Base-by-base conservation (phyloP, 352 stramenopile species). In the Phytophthora sojae region DNA sequence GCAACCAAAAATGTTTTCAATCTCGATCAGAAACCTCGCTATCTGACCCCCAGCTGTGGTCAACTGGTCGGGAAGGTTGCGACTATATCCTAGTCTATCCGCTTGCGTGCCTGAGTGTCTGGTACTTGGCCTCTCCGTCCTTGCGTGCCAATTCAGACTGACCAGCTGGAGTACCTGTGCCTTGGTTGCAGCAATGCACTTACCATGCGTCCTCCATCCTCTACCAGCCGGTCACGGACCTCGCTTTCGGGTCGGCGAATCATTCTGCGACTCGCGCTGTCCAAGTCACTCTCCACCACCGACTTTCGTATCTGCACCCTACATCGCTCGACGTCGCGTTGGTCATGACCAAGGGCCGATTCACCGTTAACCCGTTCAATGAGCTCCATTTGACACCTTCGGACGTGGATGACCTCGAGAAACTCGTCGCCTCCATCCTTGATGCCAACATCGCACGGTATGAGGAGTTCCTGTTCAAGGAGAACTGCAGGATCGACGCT, bases 301-400 rank as follows among this genome's bases (percentile, higher is more conserved):
- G n/a, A 39, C 17, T 54, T 9, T 9, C 25, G 11, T 19, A 30
- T 57, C 26, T 37, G 9, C 37, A 55, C 17, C 8, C 8, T 29
- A 35, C 3, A 26, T 26, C 25, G 30, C 32, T n/a, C 6, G 17
- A 5, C 21, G 8, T 29, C 52, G 29, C 42, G 15, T 30, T 19
- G 45, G 15, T 30, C 32, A 75, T 81, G 64, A 37, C 37, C 6
- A 80, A 81, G 26, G 69, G 61, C 37, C 64, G 73, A 14, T 81
- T 81, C 45, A 75, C 66, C 4, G 69, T 81, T 17, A 78, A 74
- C 26, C 74, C 76, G 30, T 81, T 83, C 53, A 67, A 79, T 23
- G 62, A 73, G 52, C 37, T 83, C 2, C 30, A 42, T 14, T 19
- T 83, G 55, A 72, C 74, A 12, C 59, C 67, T 21, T 77, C 69